Evolutionary conservation across 2,329 filamentous ascomycete species (phyloP).

Genomic region (Sarocladium oryzae): DNA sequence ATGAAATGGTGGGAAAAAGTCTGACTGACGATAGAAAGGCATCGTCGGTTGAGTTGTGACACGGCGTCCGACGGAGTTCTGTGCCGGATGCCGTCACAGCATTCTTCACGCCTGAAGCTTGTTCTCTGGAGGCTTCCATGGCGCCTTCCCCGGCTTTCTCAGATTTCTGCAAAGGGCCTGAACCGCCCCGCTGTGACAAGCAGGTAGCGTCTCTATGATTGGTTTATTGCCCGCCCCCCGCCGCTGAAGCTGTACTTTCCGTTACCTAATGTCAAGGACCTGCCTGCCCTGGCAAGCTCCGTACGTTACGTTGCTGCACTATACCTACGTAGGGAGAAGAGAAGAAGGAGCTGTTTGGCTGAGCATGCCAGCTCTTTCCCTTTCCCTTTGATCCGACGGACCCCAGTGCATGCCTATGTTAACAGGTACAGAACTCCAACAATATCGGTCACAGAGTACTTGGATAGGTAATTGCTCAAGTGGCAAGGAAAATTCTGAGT

Average conservation of each 20-base stretch:
- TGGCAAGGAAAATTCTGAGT: no score
- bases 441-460: no score
- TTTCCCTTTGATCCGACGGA: no score
- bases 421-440: no score
- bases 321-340: no score
- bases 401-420: no score
- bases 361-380: no score
- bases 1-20: background rate
- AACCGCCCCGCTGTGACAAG: background rate
- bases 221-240: no score
- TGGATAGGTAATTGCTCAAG: no score
- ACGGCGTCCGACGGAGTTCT: background rate
- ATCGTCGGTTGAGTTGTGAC: no score
- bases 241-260: background rate
- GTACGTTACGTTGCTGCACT: no score
- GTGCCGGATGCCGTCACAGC: constrained; percentile 8
- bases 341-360: no score
- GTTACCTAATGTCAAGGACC: constrained; percentile 4
- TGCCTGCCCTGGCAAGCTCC: background rate
- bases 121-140: background rate
- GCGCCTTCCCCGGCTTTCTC: background rate
- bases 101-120: constrained; percentile 1
- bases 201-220: background rate
- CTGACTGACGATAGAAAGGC: constrained; percentile 1
- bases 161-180: background rate